phyloP scores from a whole-genome alignment of 2,329 filamentous ascomycete species.

The Bipolaris sorokiniana region DNA sequence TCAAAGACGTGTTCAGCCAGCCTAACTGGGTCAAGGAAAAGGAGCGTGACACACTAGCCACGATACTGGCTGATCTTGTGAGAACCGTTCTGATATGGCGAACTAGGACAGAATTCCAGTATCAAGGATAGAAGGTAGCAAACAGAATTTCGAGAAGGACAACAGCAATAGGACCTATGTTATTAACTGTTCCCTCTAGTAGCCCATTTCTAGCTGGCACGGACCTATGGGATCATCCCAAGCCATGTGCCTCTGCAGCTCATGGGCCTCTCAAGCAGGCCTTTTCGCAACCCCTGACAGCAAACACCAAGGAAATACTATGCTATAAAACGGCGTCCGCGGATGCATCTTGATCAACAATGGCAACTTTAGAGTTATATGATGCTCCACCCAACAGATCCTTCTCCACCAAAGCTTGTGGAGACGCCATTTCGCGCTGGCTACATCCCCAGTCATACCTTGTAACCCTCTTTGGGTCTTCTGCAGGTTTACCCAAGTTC shows the following conservation, averaged over 20 bases:
- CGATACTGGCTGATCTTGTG: not conserved
- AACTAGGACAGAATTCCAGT: constrained; percentile 5
- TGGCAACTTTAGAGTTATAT: constrained; percentile 16
- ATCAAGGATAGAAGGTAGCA: constrained; percentile 12
- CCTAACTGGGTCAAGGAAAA: not conserved
- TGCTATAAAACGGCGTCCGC: constrained; percentile 10
- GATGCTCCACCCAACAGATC: not conserved
- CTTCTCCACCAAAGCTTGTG: constrained; percentile 9
- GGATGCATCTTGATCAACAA: not conserved
- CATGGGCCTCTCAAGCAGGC: constrained; percentile 4
- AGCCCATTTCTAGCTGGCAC: constrained; percentile 11
- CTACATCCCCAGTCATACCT: constrained; percentile 16
- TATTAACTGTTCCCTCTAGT: constrained; percentile 24
- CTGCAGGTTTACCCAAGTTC: not conserved
- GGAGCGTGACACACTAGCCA: constrained; percentile 2
- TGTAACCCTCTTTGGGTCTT: constrained; percentile 1
- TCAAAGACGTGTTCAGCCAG: constrained; percentile 1
- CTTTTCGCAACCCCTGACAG: constrained; percentile 3
- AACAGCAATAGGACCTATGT: constrained; percentile 19
- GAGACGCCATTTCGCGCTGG: constrained; percentile 1
- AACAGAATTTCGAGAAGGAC: constrained; percentile 11
- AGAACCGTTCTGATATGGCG: not conserved
- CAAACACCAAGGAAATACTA: constrained; percentile 10
- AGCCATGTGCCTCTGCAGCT: constrained; percentile 6
- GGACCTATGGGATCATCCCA: constrained; percentile 2